Base-by-base conservation (phyloP, 2,329 filamentous ascomycete species). In the Xylariaceae sp. region DNA sequence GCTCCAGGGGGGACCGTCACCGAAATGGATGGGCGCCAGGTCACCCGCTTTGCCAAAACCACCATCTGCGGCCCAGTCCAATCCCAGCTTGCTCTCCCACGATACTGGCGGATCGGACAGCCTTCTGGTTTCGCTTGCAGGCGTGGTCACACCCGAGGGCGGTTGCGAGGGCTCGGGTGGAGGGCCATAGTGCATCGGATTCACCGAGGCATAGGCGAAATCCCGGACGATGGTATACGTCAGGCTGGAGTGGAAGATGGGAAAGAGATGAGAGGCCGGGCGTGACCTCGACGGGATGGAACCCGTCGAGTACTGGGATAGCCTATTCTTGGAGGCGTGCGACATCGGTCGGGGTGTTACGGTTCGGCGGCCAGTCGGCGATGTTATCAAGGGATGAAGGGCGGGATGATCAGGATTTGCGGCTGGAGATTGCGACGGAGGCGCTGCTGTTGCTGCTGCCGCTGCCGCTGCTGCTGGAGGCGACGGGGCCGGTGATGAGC, bases 171-270 rank as follows among this genome's bases (percentile, higher is more conserved):
- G 69, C 47, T 88, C 82, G 23, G 82, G 81, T 12, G 86, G 80
- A n/a, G 90, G 84, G 1, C 92, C 92, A 68, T 94, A 94, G 65
- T 96, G 92, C 59, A 95, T 71, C 27, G 86, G 88, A 58, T 96
- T 85, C 35, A 73, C 71, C 17, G 75, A 57, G 19, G 86, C 78
- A 57, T 96, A 98, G 47, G 92, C 92, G 63, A 96, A 98, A 68
- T 98, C 92, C 52, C 92, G 83, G 45, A 98, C 89, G 28, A 86
- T 70, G n/a, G 88, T 80, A 58, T 95, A 95, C 5, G 84, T 62
- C 13, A 95, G 74, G 55, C 80, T 94, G 38, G 88, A 92, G 50
- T 87, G 82, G 59, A 87, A 92, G 50, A 83, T 68, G 12, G 87
- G 83, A 53, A 92, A 90, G 42, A 85, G 72, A 52, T 83, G 75